These are phyloP conservation scores for Phytophthora boehmeriae DNA, from an alignment of 352 stramenopile species.

Conservation along the genomic window DNA sequence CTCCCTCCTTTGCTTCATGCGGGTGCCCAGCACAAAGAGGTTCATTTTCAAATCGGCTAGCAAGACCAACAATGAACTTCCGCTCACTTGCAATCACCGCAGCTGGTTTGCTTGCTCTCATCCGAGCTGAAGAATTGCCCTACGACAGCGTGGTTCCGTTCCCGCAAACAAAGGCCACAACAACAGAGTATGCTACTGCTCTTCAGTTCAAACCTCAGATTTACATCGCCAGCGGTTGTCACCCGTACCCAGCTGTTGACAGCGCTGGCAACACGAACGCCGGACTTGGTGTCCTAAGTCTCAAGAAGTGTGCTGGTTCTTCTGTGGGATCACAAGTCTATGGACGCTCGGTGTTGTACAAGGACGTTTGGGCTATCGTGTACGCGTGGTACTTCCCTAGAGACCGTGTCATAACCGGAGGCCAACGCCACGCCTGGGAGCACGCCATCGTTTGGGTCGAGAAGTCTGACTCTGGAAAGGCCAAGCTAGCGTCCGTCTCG, in stretches of 20 bases:
- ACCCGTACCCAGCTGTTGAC: constrained; percentile 23
- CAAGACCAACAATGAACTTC: neutral
- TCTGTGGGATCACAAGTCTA: constrained; percentile 26
- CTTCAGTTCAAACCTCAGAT: constrained; percentile 30
- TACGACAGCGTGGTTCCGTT: constrained; percentile 20
- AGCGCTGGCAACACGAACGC: constrained; percentile 18
- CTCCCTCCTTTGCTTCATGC: constrained; percentile 11
- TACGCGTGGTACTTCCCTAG: constrained; percentile 28
- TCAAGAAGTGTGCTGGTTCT: constrained; percentile 6
- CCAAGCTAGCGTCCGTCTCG: neutral
- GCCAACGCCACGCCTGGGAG: constrained; percentile 11
- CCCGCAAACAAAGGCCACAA: constrained; percentile 7
- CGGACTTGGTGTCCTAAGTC: constrained; percentile 11
- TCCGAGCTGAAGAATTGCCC: constrained; percentile 8
- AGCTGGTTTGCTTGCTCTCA: constrained; percentile 3
- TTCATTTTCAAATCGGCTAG: constrained; percentile 4
- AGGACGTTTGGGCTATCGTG: constrained; percentile 27
- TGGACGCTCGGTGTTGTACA: constrained; percentile 10
- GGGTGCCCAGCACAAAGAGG: constrained; percentile 6
- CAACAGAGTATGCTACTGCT: neutral
- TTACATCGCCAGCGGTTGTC: constrained; percentile 19
- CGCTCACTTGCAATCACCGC: neutral
- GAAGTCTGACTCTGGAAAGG: neutral
- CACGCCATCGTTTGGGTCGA: neutral
- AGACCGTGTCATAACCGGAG: constrained; percentile 11